Conservation (phyloP, 2,329 filamentous ascomycete genomes). For the Xylariaceae sp. region DNA sequence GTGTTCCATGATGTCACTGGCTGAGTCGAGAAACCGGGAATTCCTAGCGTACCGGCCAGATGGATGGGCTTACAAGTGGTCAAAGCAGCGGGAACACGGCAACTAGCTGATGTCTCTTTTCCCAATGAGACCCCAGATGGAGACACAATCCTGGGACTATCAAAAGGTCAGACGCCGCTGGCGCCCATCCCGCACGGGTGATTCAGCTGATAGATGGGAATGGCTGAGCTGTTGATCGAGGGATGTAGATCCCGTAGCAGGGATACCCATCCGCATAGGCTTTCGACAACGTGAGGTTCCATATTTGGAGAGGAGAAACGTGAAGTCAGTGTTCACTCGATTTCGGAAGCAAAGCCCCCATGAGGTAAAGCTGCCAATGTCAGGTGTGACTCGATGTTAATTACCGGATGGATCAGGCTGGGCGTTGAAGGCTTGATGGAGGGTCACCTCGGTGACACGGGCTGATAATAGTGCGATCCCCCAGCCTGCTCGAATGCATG, state of each 20-base stretch:
- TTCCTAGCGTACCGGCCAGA: conserved; percentile 12
- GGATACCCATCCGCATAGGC: background rate
- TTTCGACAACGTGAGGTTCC: background rate
- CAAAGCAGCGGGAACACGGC: background rate
- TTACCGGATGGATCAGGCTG: too few species aligned
- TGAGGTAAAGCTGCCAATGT: background rate
- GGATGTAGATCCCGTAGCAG: background rate
- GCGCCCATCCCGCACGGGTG: background rate
- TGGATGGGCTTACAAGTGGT: conserved; percentile 6
- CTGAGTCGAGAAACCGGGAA: background rate
- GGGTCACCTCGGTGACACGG: background rate
- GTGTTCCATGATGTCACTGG: conserved; percentile 13
- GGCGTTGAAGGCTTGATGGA: background rate
- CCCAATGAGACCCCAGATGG: background rate
- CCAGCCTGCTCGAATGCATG: background rate
- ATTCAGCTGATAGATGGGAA: background rate
- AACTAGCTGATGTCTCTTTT: background rate
- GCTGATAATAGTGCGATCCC: background rate
- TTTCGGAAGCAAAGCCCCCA: background rate
- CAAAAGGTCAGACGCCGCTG: background rate
- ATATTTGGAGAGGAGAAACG: background rate
- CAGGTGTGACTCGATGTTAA: too few species aligned
- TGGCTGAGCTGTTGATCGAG: background rate
- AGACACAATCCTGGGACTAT: background rate
- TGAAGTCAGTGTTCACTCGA: background rate